Percentiles rank a stretch among this genome's conserved stretches.
phyloP scores from a whole-genome alignment of 225 moss, liverwort and hornwort genomes.

The Takakia lepidozioides region DNA sequence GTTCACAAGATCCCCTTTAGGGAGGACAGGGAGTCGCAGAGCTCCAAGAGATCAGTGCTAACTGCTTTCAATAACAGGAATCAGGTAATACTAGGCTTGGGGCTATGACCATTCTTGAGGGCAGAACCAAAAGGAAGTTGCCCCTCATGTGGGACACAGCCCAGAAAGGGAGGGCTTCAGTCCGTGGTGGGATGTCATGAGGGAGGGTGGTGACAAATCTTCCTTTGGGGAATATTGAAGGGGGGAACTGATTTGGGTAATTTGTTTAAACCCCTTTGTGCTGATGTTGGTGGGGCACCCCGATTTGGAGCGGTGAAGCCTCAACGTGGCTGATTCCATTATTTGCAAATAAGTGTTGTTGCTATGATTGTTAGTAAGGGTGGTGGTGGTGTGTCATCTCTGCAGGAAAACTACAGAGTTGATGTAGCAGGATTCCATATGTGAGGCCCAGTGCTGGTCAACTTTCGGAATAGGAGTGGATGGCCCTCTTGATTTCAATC shows the following conservation, averaged over 20 bases:
- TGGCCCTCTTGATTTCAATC: constrained; percentile 19
- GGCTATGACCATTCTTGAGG: constrained; percentile 14
- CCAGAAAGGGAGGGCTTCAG: constrained; percentile 9
- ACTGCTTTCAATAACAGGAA: constrained; percentile 62
- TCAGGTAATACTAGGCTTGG: constrained; percentile 46
- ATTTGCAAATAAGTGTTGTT: constrained; percentile 26
- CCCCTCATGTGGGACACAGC: constrained; percentile 12
- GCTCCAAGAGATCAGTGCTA: constrained; percentile 52
- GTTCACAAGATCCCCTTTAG: constrained; percentile 70
- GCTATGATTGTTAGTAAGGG: too few relatives aligned
- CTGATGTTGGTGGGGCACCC: constrained; percentile 12
- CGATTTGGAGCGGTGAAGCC: constrained; percentile 44
- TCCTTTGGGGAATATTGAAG: constrained; percentile 9
- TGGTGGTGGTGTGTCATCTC: constrained; percentile 10
- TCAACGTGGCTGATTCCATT: constrained; percentile 49
- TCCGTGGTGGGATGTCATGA: constrained; percentile 16
- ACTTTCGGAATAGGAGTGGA: constrained; percentile 7
- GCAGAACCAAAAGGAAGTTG: constrained; percentile 11
- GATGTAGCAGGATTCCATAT: constrained; percentile 10
- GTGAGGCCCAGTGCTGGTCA: constrained; percentile 1
- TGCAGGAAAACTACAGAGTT: constrained; percentile 49
- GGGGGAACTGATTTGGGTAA: too few relatives aligned
- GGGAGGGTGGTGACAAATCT: constrained; percentile 25
- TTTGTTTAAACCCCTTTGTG: constrained; percentile 11
- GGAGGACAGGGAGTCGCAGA: constrained; percentile 52